Percentiles rank a stretch among this genome's conserved stretches.
Evolutionary conservation across 148 eudicot genomes (phyloP).

Genomic region (Arbutus unedo): DNA sequence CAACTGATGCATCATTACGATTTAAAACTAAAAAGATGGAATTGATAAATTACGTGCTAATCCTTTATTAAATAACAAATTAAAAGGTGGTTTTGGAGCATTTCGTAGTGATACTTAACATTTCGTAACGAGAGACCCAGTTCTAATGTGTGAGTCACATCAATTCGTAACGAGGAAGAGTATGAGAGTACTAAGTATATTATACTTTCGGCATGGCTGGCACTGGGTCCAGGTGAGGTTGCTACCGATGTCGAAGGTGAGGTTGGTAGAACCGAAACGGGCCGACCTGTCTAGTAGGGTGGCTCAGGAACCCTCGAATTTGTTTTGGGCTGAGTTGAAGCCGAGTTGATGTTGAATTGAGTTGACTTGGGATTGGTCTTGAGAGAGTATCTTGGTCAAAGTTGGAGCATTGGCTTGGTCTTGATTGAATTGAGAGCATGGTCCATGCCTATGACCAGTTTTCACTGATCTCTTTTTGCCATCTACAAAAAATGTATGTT

Average conservation of each 20-base stretch:
- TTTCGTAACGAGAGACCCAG: too few relatives aligned
- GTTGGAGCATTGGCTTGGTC: conserved; percentile 26
- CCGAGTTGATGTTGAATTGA: conserved; percentile 43
- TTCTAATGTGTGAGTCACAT: too few relatives aligned
- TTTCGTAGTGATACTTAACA: too few relatives aligned
- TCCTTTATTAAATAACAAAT: too few relatives aligned
- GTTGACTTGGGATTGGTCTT: conserved; percentile 56
- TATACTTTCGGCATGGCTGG: conserved; percentile 44
- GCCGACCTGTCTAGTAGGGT: conserved; percentile 55
- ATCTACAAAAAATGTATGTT: neutral
- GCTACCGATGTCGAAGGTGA: conserved; percentile 68
- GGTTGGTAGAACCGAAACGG: conserved; percentile 53
- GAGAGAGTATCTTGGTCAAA: conserved; percentile 35
- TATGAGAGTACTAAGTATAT: too few relatives aligned
- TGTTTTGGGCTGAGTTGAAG: conserved; percentile 15
- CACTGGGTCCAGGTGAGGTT: conserved; percentile 54
- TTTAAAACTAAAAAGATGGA: too few relatives aligned
- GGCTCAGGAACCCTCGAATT: neutral
- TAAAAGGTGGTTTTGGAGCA: too few relatives aligned
- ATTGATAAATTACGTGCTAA: too few relatives aligned
- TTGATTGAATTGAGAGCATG: conserved; percentile 35
- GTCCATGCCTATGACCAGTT: conserved; percentile 61
- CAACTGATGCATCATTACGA: too few relatives aligned
- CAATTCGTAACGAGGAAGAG: too few relatives aligned
- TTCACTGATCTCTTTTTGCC: conserved; percentile 32